These are phyloP conservation scores for Selaginella tamariscina DNA, from an alignment of 75 land plant genomes.

Conservation along the genomic window DNA sequence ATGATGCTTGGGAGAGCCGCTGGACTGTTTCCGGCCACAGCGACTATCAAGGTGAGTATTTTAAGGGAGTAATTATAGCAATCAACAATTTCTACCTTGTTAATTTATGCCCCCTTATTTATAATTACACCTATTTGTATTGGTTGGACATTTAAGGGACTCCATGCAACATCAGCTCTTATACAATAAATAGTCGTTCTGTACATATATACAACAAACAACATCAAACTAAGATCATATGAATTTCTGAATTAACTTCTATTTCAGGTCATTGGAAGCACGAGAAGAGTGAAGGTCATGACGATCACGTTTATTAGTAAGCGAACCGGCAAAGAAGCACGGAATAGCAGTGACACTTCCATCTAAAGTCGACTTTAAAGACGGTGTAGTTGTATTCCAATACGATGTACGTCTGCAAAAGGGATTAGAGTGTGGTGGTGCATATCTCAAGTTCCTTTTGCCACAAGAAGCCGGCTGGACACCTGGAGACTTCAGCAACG, in stretches of 20 bases:
- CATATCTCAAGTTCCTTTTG: slow-evolving; percentile 71
- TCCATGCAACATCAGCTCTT: too few species aligned
- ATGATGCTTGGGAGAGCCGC: slow-evolving; percentile 19
- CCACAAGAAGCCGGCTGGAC: slow-evolving; percentile 81
- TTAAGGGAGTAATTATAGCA: not conserved
- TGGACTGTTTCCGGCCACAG: slow-evolving; percentile 27
- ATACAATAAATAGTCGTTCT: too few species aligned
- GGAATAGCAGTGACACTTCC: slow-evolving; percentile 72
- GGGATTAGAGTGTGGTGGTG: slow-evolving; percentile 92
- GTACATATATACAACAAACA: too few species aligned
- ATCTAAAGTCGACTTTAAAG: slow-evolving; percentile 41
- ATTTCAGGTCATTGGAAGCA: slow-evolving; percentile 91
- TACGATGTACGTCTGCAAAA: slow-evolving; percentile 75
- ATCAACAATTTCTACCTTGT: too few species aligned
- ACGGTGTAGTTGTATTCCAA: slow-evolving; percentile 54
- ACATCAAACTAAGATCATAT: too few species aligned
- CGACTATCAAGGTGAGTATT: slow-evolving; percentile 23
- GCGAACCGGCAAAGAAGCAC: slow-evolving; percentile 77
- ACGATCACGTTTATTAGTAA: slow-evolving; percentile 95
- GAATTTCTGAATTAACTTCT: too few species aligned
- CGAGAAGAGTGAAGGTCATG: slow-evolving; percentile 86
- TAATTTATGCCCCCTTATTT: too few species aligned
- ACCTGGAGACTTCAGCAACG: slow-evolving; percentile 61
- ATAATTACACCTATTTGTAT: too few species aligned
- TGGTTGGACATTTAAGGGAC: too few species aligned